Conservation (phyloP, 2,329 filamentous ascomycete species). For the Sclerotinia subarctica region DNA sequence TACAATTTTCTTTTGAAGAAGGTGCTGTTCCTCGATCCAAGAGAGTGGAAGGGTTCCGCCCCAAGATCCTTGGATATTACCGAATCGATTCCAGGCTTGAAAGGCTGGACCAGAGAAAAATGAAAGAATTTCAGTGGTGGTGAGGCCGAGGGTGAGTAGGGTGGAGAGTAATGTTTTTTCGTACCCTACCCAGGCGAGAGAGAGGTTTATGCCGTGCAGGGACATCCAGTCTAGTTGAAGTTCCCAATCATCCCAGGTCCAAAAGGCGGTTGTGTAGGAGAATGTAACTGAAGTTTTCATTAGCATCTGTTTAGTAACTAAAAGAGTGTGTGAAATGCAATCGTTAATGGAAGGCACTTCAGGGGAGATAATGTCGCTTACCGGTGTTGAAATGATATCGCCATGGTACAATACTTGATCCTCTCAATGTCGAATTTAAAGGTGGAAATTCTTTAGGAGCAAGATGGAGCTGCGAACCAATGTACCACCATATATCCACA, state of each 20-base stretch:
- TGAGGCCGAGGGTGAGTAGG: slow-evolving; percentile 47
- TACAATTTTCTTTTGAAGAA: slow-evolving; percentile 48
- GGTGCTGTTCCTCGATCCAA: slow-evolving; percentile 49
- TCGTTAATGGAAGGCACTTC: not conserved
- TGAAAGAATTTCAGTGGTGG: slow-evolving; percentile 43
- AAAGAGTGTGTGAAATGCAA: no score
- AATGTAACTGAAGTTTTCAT: slow-evolving; percentile 44
- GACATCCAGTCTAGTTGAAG: slow-evolving; percentile 52
- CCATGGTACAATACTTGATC: slow-evolving; percentile 45
- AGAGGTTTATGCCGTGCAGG: slow-evolving; percentile 50
- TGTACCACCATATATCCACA: slow-evolving; percentile 48
- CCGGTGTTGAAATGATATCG: slow-evolving; percentile 52
- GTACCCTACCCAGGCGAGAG: slow-evolving; percentile 50
- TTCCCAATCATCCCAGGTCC: slow-evolving; percentile 54
- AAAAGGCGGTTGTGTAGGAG: slow-evolving; percentile 51
- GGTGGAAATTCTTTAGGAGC: slow-evolving; percentile 37
- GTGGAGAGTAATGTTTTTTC: slow-evolving; percentile 50
- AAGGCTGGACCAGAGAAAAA: slow-evolving; percentile 52
- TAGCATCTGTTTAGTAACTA: not conserved
- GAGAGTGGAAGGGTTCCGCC: slow-evolving; percentile 43
- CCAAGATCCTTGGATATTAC: slow-evolving; percentile 53
- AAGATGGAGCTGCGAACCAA: slow-evolving; percentile 43
- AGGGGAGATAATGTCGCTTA: slow-evolving; percentile 23
- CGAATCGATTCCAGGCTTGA: slow-evolving; percentile 53
- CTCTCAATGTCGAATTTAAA: slow-evolving; percentile 39